Evolutionary conservation across 1,284 basidiomycete genomes (phyloP).

Genomic region (Cerrena zonata): DNA sequence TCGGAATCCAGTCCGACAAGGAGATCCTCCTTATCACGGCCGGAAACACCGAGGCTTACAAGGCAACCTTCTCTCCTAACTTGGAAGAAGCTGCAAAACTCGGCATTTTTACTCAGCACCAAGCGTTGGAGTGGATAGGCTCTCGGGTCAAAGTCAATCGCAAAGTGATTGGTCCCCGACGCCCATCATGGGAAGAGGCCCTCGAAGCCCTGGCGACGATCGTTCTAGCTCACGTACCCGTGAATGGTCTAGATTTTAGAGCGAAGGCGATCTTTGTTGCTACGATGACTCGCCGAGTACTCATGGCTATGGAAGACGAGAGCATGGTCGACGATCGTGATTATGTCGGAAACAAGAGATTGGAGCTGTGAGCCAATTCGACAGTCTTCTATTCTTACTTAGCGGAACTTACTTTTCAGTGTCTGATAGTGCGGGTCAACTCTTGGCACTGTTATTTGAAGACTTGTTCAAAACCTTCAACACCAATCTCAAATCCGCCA

Average conservation of each 20-base stretch:
- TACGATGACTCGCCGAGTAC: slow-evolving; percentile 93
- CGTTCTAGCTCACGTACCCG: slow-evolving; percentile 94
- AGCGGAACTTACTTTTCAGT: not conserved
- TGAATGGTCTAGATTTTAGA: slow-evolving; percentile 85
- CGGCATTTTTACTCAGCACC: slow-evolving; percentile 87
- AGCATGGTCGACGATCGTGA: slow-evolving; percentile 98
- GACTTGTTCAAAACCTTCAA: slow-evolving; percentile 99
- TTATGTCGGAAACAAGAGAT: slow-evolving; percentile 98
- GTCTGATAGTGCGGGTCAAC: slow-evolving; percentile 93
- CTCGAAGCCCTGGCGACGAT: slow-evolving; percentile 94
- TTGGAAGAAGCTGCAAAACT: slow-evolving; percentile 90
- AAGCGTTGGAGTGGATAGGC: slow-evolving; percentile 95
- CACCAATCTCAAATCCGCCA: slow-evolving; percentile 88
- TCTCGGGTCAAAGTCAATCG: slow-evolving; percentile 85
- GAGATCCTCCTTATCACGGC: slow-evolving; percentile 95
- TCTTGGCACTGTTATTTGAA: slow-evolving; percentile 93
- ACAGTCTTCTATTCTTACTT: slow-evolving; percentile 1
- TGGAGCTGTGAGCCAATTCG: slow-evolving; percentile 75
- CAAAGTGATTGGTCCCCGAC: slow-evolving; percentile 70
- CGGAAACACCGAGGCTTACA: slow-evolving; percentile 88
- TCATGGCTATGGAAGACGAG: slow-evolving; percentile 95
- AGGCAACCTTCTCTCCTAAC: slow-evolving; percentile 83
- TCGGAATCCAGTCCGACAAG: slow-evolving; percentile 95
- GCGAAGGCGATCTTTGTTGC: slow-evolving; percentile 97
- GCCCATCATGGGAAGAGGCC: slow-evolving; percentile 91